Evolutionary conservation across 352 stramenopile species (phyloP), one percentile per base, ranked within the genome.

Genomic region (Globisporangium cystogenes): DNA sequence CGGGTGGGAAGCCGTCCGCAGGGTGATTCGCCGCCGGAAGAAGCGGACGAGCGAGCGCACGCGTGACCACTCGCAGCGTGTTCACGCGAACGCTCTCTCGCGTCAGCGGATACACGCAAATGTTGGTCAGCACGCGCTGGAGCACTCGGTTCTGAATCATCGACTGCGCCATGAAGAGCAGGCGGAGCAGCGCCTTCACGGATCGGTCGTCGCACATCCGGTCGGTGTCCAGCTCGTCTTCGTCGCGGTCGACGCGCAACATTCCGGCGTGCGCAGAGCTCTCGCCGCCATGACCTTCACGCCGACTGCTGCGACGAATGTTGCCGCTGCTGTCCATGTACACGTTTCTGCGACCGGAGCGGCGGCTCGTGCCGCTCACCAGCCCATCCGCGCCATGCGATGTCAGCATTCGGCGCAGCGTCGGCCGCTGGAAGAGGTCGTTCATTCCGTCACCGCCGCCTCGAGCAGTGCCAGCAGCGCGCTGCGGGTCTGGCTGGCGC

Each of bases 81-180:
- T 82, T 87, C 20, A 51, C 60, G 12, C 79, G 81, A 48, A 95
- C 60, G 45, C 76, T 78, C 12, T 53, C 48, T 0, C 85, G 75
- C 5, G 82, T 93, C 36, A 82, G 55, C 7, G 85, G 85, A 46
- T 95, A 95, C 54, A 84, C 43, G 40, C 81, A 93, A 39, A 92
- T 70, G 51, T 95, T 95, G 5, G 74, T 61, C 23, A 95, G 53
- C 4, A 95, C 58, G 6, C 76, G 77, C 64, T 92, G 81, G 20
- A 90, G 84, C 14, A 91, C 83, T 20, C 82, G 81, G 50, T 91
- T 92, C 49, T 93, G 77, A 33, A 90, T 76, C 42, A 91, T 68
- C 0, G 82, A 93, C 45, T 92, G 74, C 12, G 72, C 71, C 78
- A 92, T 86, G 51, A 90, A 93, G 1, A 96, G 62, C 43, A 94